Base-by-base conservation (phyloP, 139 green algal genomes). In the Chlorella sp. region DNA sequence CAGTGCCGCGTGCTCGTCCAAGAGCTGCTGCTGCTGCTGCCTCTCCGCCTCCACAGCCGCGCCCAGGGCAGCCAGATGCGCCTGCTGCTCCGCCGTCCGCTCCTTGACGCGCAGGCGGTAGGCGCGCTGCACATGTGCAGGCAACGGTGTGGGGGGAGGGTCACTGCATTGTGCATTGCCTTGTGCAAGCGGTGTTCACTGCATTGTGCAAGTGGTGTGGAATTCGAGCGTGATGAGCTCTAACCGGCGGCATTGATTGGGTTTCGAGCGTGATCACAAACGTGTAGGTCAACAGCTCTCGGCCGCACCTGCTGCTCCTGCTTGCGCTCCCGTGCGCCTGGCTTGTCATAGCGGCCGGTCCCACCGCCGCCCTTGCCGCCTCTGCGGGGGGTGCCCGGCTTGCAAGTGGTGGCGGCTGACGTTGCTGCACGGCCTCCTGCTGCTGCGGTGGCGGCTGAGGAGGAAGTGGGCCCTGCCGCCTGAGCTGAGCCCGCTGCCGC, bases 221-320 rank as follows among this genome's bases (percentile, higher is more conserved):
- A n/a, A n/a, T n/a, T n/a, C n/a, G n/a, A n/a, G n/a, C n/a, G n/a
- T n/a, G n/a, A n/a, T n/a, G n/a, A n/a, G n/a, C n/a, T n/a, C n/a
- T n/a, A n/a, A n/a, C n/a, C n/a, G n/a, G n/a, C n/a, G n/a, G n/a
- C n/a, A n/a, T n/a, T n/a, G n/a, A n/a, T n/a, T n/a, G n/a, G n/a
- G n/a, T n/a, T n/a, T n/a, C n/a, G n/a, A n/a, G n/a, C n/a, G n/a
- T n/a, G n/a, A n/a, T n/a, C n/a, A n/a, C n/a, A n/a, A n/a, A n/a
- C n/a, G n/a, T n/a, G n/a, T n/a, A n/a, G n/a, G n/a, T n/a, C n/a
- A n/a, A n/a, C n/a, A n/a, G n/a, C n/a, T n/a, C n/a, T n/a, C n/a
- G n/a, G n/a, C n/a, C n/a, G n/a, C n/a, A n/a, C n/a, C n/a, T n/a
- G 70, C 70, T 76, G 70, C 70, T 76, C 70, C 41, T 76, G 70